Evolutionary conservation across 108 stramenopile species (phyloP), one percentile per base, ranked within the genome.

Genomic region (Mayamaea pseudoterrestris): DNA sequence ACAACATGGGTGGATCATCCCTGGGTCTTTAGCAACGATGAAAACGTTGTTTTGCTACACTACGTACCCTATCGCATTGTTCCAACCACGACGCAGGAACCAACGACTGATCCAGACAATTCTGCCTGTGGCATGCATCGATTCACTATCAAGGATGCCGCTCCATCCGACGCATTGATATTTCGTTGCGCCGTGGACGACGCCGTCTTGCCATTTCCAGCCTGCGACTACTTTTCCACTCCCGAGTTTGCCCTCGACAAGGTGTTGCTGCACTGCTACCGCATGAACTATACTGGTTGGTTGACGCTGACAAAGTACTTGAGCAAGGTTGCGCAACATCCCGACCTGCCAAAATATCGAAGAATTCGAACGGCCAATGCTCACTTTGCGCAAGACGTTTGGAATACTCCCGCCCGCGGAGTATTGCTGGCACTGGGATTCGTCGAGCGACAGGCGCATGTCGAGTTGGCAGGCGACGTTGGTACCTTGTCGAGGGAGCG

Each of bases 31-130:
- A 61, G 74, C 13, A 41, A 63, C 28, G 69, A 58, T 2, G 40
- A 61, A 17, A 46, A 36, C 17, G 35, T 47, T 5, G 28, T 53
- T n/a, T 52, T 70, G 9, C 37, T 77, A 11, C 67, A 81, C 29
- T 86, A 79, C 41, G 66, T 80, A 37, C 84, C 84, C 1, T 76
- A 80, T 62, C 61, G 70, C 27, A 54, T 82, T 28, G 61, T 77
- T 34, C 80, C 80, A 5, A 61, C 75, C 1, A 50, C 62, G 4
- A 25, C 37, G 14, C 41, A 55, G 18, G 60, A 34, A 27, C 63
- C 66, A 18, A 82, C 84, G 6, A 30, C 50, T 28, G 27, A 39
- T 3, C 3, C 18, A 11, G 35, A 55, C 2, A 47, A 63, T 13
- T 7, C 40, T 1, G 27, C 17, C 1, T 27, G 48, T 3, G 63